A percentile compares a stretch with the other conserved stretches of the same genome.
Evolutionary conservation across 805 yeast species (phyloP).

Genomic region (Starmera amethionina): DNA sequence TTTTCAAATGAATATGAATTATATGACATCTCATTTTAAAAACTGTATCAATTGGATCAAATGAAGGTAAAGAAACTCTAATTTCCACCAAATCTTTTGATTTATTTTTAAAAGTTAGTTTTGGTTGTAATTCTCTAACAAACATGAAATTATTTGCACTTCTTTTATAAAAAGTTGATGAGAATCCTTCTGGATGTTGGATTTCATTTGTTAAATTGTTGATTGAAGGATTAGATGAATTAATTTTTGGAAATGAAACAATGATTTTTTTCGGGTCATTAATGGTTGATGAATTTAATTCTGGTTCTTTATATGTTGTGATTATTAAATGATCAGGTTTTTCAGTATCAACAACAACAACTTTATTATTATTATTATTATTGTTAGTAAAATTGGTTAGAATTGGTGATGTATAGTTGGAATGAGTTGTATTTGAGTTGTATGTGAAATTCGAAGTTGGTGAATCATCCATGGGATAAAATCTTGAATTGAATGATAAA

Average conservation of each 20-base stretch:
- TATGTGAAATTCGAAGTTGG: too few relatives aligned
- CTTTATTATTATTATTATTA: background rate
- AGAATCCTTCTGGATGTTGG: conserved; percentile 37
- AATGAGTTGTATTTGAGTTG: too few relatives aligned
- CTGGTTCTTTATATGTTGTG: background rate
- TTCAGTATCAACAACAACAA: background rate
- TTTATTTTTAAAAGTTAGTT: conserved; percentile 29
- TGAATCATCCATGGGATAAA: too few relatives aligned
- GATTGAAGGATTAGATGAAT: background rate
- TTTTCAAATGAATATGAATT: conserved; percentile 32
- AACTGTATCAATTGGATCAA: conserved; percentile 14
- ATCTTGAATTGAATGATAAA: conserved; percentile 4
- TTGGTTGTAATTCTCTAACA: conserved; percentile 38
- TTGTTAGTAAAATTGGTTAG: too few relatives aligned
- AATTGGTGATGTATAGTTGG: too few relatives aligned
- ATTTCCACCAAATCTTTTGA: conserved; percentile 29
- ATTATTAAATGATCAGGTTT: background rate
- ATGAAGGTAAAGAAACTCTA: conserved; percentile 30
- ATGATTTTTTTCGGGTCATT: background rate
- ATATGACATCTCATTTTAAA: conserved; percentile 27
- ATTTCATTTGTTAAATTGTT: background rate
- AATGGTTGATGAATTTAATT: background rate
- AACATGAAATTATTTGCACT: conserved; percentile 42
- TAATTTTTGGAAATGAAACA: background rate
- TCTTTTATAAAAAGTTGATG: conserved; percentile 38